These are phyloP conservation scores for Aaosphaeria pasadenensis DNA, from an alignment of 2,329 filamentous ascomycete genomes.

Conservation along the genomic window DNA sequence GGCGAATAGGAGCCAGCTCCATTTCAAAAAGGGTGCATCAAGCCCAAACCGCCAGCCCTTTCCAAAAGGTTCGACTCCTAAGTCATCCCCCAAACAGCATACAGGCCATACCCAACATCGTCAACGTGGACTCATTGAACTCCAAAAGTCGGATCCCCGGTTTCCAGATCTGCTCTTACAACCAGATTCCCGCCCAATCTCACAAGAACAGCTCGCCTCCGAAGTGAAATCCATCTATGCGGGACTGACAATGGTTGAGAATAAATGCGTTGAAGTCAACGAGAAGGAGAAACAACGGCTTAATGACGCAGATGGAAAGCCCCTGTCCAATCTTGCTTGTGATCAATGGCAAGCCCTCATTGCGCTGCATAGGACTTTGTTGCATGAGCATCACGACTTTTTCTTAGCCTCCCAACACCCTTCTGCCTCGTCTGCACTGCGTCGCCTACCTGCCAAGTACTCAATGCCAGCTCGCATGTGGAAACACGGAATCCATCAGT, in stretches of 20 bases:
- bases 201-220: constrained; percentile 72
- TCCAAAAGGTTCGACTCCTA: constrained; percentile 6
- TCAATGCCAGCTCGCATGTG: constrained; percentile 93
- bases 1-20: constrained; percentile 16
- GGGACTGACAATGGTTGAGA: constrained; percentile 81
- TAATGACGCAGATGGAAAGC: constrained; percentile 47
- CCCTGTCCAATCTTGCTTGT: constrained; percentile 44
- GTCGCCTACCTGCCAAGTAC: constrained; percentile 72
- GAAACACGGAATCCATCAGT: constrained; percentile 86
- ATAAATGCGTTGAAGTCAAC: constrained; percentile 82
- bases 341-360: constrained; percentile 86
- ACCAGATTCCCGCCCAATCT: constrained; percentile 66
- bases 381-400: constrained; percentile 65
- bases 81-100: constrained; percentile 7
- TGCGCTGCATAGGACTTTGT: constrained; percentile 72
- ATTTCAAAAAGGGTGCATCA: constrained; percentile 5
- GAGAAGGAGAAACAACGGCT: constrained; percentile 56
- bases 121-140: constrained; percentile 32
- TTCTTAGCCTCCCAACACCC: constrained; percentile 87
- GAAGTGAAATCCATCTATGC: constrained; percentile 85
- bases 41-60: constrained; percentile 10
- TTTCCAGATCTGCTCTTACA: constrained; percentile 50
- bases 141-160: constrained; percentile 25
- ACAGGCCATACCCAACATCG: constrained; percentile 9
- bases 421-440: constrained; percentile 65